Evolutionary conservation across 2,329 filamentous ascomycete species (phyloP).

Genomic region (Fusarium annulatum): DNA sequence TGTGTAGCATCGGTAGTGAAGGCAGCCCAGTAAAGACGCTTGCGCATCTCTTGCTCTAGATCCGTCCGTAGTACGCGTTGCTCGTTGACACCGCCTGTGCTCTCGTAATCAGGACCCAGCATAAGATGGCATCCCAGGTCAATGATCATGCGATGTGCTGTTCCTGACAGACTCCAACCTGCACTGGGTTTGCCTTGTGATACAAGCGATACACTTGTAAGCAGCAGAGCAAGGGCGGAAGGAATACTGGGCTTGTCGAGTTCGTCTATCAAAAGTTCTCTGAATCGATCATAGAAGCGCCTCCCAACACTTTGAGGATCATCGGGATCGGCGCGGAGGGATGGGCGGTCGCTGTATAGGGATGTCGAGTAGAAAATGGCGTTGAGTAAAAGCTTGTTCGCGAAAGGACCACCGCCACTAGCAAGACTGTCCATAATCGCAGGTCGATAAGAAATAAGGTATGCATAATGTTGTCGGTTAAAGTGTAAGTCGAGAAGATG

Average conservation of each 20-base stretch:
- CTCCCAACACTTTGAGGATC: constrained; percentile 51
- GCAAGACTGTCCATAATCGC: constrained; percentile 53
- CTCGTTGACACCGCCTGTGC: constrained; percentile 40
- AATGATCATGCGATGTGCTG: constrained; percentile 54
- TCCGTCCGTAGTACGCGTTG: constrained; percentile 45
- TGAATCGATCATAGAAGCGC: constrained; percentile 53
- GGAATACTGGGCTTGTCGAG: constrained; percentile 52
- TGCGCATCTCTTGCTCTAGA: constrained; percentile 49
- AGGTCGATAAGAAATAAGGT: constrained; percentile 53
- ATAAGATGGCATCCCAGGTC: constrained; percentile 53
- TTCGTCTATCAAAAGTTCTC: constrained; percentile 50
- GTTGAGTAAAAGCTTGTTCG: constrained; percentile 53
- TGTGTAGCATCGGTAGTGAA: constrained; percentile 50
- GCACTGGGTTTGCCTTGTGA: constrained; percentile 50
- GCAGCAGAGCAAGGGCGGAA: constrained; percentile 50
- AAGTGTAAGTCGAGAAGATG: constrained; percentile 54
- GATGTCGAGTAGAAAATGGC: constrained; percentile 55
- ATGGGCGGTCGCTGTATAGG: constrained; percentile 52
- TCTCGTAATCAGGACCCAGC: constrained; percentile 44
- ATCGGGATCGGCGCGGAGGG: constrained; percentile 48
- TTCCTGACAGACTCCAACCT: constrained; percentile 51
- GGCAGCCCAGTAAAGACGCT: constrained; percentile 51
- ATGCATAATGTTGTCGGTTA: constrained; percentile 52
- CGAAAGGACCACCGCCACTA: constrained; percentile 49
- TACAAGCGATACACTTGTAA: constrained; percentile 48